These are phyloP conservation scores for Trichaptum fuscoviolaceum DNA, from an alignment of 768 basidiomycete species.

Conservation along the genomic window DNA sequence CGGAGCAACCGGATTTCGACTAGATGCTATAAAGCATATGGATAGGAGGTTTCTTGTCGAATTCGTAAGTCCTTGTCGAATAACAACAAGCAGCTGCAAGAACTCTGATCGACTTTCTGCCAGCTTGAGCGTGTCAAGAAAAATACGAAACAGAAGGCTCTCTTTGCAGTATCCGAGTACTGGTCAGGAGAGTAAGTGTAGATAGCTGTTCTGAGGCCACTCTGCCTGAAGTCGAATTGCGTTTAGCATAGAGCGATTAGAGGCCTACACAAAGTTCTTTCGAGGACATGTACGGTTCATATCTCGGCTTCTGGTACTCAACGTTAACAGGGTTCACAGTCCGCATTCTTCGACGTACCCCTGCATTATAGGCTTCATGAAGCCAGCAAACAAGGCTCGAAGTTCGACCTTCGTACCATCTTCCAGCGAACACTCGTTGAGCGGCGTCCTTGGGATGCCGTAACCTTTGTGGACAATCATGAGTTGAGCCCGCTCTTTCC, in stretches of 20 bases:
- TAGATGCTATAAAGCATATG: conserved; percentile 91
- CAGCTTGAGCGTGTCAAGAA: conserved; percentile 52
- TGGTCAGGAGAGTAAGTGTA: conserved; percentile 66
- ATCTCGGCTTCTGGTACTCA: conserved; percentile 1
- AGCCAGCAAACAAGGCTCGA: conserved; percentile 62
- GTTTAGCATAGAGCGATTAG: conserved; percentile 41
- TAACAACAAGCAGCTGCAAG: neutral
- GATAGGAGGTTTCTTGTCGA: conserved; percentile 62
- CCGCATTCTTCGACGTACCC: conserved; percentile 88
- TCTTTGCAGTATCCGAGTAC: conserved; percentile 77
- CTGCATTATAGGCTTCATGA: conserved; percentile 78
- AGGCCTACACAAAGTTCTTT: conserved; percentile 57
- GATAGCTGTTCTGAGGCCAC: too few relatives aligned
- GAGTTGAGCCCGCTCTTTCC: conserved; percentile 47
- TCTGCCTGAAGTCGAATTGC: neutral
- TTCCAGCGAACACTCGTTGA: conserved; percentile 66
- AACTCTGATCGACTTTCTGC: conserved; percentile 2
- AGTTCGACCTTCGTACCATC: conserved; percentile 74
- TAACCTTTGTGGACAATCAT: conserved; percentile 89
- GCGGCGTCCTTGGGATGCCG: conserved; percentile 68
- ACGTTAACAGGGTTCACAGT: conserved; percentile 34
- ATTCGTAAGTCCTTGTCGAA: conserved; percentile 45
- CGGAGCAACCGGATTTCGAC: conserved; percentile 67
- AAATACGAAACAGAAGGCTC: conserved; percentile 33
- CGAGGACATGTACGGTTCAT: conserved; percentile 53